Conservation (phyloP, 2,329 filamentous ascomycete species). For the Neonectria faginata region DNA sequence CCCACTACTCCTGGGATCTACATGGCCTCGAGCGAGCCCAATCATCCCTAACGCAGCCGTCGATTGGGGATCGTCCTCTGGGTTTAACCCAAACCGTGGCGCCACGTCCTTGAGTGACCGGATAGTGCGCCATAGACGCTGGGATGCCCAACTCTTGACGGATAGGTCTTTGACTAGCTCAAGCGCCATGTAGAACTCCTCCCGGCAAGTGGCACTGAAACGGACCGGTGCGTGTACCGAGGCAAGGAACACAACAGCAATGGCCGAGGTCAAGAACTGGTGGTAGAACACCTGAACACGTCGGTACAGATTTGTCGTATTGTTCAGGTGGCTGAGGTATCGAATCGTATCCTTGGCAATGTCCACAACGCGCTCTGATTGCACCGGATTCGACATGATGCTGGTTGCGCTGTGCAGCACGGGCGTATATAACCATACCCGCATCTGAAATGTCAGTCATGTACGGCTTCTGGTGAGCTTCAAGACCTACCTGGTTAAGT, state of each 20-base stretch:
- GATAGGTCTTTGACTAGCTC: conserved; percentile 80
- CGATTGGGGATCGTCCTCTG: conserved; percentile 62
- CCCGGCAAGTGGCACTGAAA: conserved; percentile 75
- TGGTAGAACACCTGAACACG: conserved; percentile 82
- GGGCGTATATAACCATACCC: conserved; percentile 88
- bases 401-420: conserved; percentile 86
- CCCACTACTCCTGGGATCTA: conserved; percentile 39
- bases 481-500: conserved; percentile 74
- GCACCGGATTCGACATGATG: conserved; percentile 79
- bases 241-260: conserved; percentile 81
- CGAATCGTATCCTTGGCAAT: conserved; percentile 82
- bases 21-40: conserved; percentile 59
- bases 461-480: too few species aligned
- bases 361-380: conserved; percentile 80
- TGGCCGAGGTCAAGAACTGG: conserved; percentile 80
- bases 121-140: conserved; percentile 79
- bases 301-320: conserved; percentile 77
- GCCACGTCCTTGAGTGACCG: conserved; percentile 78
- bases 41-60: conserved; percentile 67
- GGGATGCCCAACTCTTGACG: conserved; percentile 76
- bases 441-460: conserved; percentile 62
- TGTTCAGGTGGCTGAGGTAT: conserved; percentile 77
- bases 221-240: conserved; percentile 79
- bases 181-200: conserved; percentile 83
- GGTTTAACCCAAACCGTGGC: conserved; percentile 71